Evolutionary conservation across 2,329 filamentous ascomycete genomes (phyloP).

Genomic region (Lasiodiplodia theobromae): DNA sequence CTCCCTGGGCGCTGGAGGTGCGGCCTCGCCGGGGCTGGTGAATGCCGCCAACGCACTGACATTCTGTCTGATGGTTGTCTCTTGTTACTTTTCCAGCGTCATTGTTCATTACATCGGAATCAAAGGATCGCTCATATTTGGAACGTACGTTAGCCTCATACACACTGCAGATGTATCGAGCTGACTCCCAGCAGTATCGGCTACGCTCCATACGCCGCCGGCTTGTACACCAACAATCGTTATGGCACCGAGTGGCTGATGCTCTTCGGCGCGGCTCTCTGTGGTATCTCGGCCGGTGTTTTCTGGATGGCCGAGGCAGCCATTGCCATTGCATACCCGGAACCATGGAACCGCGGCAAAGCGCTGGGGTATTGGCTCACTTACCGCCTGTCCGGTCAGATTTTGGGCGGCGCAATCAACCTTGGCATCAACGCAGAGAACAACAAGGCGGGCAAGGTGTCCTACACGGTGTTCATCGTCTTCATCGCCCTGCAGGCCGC

Average conservation of each 20-base stretch:
- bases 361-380: slow-evolving; percentile 71
- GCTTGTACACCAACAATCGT: slow-evolving; percentile 40
- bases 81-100: slow-evolving; percentile 3
- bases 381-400: slow-evolving; percentile 68
- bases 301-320: slow-evolving; percentile 52
- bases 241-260: slow-evolving; percentile 46
- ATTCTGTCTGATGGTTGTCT: slow-evolving; percentile 19
- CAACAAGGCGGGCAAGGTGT: slow-evolving; percentile 68
- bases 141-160: slow-evolving; percentile 30
- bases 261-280: slow-evolving; percentile 43
- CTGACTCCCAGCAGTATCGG: slow-evolving; percentile 38
- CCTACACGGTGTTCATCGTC: slow-evolving; percentile 71
- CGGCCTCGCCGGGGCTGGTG: background rate
- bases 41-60: slow-evolving; percentile 22
- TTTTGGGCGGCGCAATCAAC: slow-evolving; percentile 75
- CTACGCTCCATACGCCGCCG: slow-evolving; percentile 42
- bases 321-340: slow-evolving; percentile 54
- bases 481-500: slow-evolving; percentile 75
- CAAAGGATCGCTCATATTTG: slow-evolving; percentile 41
- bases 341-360: slow-evolving; percentile 47
- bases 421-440: slow-evolving; percentile 68
- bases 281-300: slow-evolving; percentile 45
- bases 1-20: slow-evolving; percentile 32
- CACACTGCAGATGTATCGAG: too few relatives aligned
- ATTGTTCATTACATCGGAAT: slow-evolving; percentile 51